A percentile compares a stretch with the other conserved stretches of the same genome.
Conservation (phyloP, 1,139 yeast genomes). For the Blastobotrys arbuscula region DNA sequence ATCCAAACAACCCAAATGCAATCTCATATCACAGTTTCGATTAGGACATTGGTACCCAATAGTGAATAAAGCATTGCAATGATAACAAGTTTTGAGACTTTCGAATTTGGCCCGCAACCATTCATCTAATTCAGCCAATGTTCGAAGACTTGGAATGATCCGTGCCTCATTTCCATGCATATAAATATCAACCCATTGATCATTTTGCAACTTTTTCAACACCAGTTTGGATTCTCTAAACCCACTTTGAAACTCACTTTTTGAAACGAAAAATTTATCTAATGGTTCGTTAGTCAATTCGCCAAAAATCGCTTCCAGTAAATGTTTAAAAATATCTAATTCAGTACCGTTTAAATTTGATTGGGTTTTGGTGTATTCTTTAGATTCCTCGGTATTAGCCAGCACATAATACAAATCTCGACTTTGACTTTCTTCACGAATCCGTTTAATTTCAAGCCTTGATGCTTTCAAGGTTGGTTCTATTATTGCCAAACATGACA, state of each 20-base stretch:
- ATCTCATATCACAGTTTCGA: conserved; percentile 36
- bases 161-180: conserved; percentile 25
- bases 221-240: background rate
- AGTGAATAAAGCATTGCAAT: conserved; percentile 55
- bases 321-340: conserved; percentile 20
- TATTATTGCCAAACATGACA: conserved; percentile 8
- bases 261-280: conserved; percentile 16
- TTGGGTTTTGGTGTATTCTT: conserved; percentile 17
- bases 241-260: conserved; percentile 6
- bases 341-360: conserved; percentile 20
- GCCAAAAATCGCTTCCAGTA: conserved; percentile 21
- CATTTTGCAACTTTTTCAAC: conserved; percentile 6
- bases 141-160: conserved; percentile 21
- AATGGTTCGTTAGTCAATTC: conserved; percentile 12
- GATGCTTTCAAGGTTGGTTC: conserved; percentile 14
- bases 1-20: conserved; percentile 46
- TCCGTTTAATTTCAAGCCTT: conserved; percentile 20
- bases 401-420: conserved; percentile 15
- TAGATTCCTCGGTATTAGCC: conserved; percentile 15
- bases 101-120: conserved; percentile 41
- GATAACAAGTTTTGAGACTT: conserved; percentile 43
- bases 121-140: conserved; percentile 23
- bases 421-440: conserved; percentile 19
- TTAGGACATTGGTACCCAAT: conserved; percentile 43
- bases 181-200: conserved; percentile 20